Conservation (phyloP, 1,139 yeast species). For the Diutina sp. region DNA sequence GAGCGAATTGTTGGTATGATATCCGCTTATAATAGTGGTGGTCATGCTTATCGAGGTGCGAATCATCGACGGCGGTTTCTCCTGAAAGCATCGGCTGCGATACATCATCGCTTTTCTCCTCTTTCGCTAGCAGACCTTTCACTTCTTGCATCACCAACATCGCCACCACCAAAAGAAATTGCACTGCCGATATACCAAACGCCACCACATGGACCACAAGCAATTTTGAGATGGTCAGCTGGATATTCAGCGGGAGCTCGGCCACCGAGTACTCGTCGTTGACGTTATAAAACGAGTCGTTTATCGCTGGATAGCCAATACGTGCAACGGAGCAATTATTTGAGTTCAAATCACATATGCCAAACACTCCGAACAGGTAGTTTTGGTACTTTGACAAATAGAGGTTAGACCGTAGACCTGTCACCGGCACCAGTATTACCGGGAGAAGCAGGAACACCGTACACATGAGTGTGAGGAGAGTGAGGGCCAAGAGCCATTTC, state of each 20-base stretch:
- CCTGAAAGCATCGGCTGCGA: not conserved
- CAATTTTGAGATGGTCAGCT: slow-evolving; percentile 56
- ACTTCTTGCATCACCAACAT: slow-evolving; percentile 5
- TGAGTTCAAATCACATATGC: slow-evolving; percentile 42
- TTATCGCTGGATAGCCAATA: slow-evolving; percentile 23
- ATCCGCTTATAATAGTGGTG: not conserved
- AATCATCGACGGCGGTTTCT: not conserved
- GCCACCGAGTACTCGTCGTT: not conserved
- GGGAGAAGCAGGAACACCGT: slow-evolving; percentile 26
- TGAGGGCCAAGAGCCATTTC: slow-evolving; percentile 14
- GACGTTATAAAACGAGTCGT: not conserved
- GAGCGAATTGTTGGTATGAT: slow-evolving; percentile 7
- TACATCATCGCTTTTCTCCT: not conserved
- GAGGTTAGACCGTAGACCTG: slow-evolving; percentile 14
- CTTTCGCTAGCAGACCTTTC: not conserved
- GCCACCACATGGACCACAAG: slow-evolving; percentile 76
- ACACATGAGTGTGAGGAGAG: slow-evolving; percentile 15
- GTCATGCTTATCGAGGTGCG: not conserved
- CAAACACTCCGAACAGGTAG: slow-evolving; percentile 74
- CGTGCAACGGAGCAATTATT: slow-evolving; percentile 32
- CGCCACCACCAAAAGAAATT: slow-evolving; percentile 9
- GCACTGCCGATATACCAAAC: slow-evolving; percentile 15
- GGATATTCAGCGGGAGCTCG: slow-evolving; percentile 35
- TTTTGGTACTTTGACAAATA: slow-evolving; percentile 22
- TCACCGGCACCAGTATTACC: slow-evolving; percentile 51